These are phyloP conservation scores for Saccharomycodes ludwigii DNA, from an alignment of 805 yeast genomes.

Conservation along the genomic window DNA sequence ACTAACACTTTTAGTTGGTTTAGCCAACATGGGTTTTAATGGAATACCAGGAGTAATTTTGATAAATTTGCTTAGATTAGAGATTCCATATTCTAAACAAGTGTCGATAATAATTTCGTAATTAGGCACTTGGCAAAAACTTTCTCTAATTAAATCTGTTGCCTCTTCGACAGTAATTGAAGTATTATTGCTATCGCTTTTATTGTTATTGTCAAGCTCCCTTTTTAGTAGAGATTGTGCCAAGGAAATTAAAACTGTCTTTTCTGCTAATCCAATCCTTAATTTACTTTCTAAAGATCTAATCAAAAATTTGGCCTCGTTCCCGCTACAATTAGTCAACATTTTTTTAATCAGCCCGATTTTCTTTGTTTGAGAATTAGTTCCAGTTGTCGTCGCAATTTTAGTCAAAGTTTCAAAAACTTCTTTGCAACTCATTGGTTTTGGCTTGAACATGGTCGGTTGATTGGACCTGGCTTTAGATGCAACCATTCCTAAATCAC, in stretches of 20 bases:
- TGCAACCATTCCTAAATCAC: constrained; percentile 89
- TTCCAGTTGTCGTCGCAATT: constrained; percentile 71
- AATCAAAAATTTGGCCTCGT: constrained; percentile 83
- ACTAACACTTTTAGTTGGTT: constrained; percentile 88
- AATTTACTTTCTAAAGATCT: constrained; percentile 87
- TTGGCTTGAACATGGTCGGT: constrained; percentile 87
- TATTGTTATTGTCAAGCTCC: constrained; percentile 8
- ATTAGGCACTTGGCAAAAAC: constrained; percentile 83
- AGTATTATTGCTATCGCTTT: constrained; percentile 20
- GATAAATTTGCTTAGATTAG: constrained; percentile 52
- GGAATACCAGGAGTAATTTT: constrained; percentile 87
- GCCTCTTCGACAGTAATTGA: constrained; percentile 44
- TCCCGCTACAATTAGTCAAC: constrained; percentile 74
- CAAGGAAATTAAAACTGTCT: constrained; percentile 72
- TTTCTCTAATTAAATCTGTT: constrained; percentile 71
- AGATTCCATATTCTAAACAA: constrained; percentile 56
- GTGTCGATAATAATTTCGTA: constrained; percentile 66
- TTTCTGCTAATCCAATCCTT: constrained; percentile 89
- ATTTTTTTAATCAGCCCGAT: constrained; percentile 68
- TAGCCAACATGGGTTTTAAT: constrained; percentile 94
- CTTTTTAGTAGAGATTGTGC: constrained; percentile 64
- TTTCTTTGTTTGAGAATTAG: constrained; percentile 69
- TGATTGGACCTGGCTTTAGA: constrained; percentile 72
- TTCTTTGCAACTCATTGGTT: constrained; percentile 55
- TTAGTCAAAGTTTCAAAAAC: constrained; percentile 66